Evolutionary conservation across 2,329 filamentous ascomycete species (phyloP).

Genomic region (Grosmannia serpens): DNA sequence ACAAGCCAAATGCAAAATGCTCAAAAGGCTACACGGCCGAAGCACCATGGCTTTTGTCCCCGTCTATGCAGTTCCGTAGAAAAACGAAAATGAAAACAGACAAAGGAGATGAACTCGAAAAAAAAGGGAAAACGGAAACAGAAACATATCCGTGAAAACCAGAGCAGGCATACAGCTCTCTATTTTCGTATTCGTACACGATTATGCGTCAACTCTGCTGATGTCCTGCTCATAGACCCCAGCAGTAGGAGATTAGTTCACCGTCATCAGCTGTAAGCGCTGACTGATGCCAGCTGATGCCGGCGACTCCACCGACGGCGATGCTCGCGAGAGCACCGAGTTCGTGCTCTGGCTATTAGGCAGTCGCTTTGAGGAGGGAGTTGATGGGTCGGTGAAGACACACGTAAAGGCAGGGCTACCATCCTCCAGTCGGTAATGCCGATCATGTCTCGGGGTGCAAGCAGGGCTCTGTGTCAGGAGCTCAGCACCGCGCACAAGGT

Average conservation of each 20-base stretch:
- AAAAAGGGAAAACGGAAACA: not conserved
- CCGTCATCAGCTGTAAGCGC: constrained; percentile 55
- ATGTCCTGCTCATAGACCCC: not conserved
- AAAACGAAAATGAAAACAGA: not conserved
- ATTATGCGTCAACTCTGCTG: not conserved
- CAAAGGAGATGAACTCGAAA: not conserved
- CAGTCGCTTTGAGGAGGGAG: constrained; percentile 38
- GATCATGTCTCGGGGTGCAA: constrained; percentile 34
- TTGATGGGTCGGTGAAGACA: constrained; percentile 53
- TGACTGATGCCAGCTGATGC: constrained; percentile 37
- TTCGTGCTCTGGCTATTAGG: constrained; percentile 43
- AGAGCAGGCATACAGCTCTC: not conserved
- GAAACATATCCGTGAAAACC: not conserved
- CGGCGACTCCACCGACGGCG: constrained; percentile 39
- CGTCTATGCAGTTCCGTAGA: constrained; percentile 4
- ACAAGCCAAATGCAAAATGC: constrained; percentile 7
- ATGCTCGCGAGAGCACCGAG: constrained; percentile 30
- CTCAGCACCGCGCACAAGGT: constrained; percentile 48
- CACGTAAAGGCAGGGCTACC: constrained; percentile 57
- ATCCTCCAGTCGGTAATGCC: constrained; percentile 29
- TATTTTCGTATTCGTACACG: not conserved
- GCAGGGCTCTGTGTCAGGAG: constrained; percentile 45
- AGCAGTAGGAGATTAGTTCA: constrained; percentile 28
- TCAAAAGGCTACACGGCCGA: not conserved
- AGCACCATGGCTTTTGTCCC: not conserved